phyloP scores from a whole-genome alignment of 257 asterid genomes.

The Coffea eugenioides region DNA sequence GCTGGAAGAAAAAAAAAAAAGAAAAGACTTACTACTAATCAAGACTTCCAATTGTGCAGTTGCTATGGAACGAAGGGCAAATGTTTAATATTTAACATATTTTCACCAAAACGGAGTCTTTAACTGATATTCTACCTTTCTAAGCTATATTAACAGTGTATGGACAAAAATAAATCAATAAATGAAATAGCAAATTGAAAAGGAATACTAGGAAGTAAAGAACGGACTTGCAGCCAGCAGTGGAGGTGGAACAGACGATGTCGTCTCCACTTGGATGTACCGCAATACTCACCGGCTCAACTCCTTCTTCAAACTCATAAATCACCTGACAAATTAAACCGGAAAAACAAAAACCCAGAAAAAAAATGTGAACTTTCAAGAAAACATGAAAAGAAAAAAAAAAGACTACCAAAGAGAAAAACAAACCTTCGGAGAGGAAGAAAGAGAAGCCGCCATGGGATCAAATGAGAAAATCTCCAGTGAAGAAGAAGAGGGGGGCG shows the following conservation, averaged over 20 bases:
- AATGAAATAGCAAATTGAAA: not conserved
- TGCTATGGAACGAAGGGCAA: not conserved
- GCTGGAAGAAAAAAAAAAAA: not conserved
- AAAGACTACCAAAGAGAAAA: not conserved
- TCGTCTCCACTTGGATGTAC: conserved; percentile 86
- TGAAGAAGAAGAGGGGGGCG: conserved; percentile 53
- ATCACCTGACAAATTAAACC: conserved; percentile 44
- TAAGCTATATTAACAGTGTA: not conserved
- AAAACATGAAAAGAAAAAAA: not conserved
- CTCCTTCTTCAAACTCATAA: conserved; percentile 68
- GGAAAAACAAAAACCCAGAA: conserved; percentile 3
- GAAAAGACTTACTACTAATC: not conserved
- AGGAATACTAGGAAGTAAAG: not conserved
- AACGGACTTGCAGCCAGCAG: conserved; percentile 93
- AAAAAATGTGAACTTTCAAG: not conserved
- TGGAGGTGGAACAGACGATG: conserved; percentile 75
- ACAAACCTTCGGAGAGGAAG: conserved; percentile 60
- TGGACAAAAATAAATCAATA: not conserved
- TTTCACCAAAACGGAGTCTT: not conserved
- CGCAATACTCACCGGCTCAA: conserved; percentile 59
- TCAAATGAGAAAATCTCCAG: conserved; percentile 83
- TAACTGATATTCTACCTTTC: not conserved
- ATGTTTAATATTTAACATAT: not conserved
- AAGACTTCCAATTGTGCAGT: not conserved
- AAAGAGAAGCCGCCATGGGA: conserved; percentile 51